A percentile compares a stretch with the other conserved stretches of the same genome.
phyloP scores from a whole-genome alignment of 2,329 filamentous ascomycete genomes.

The Fusarium albosuccineum region DNA sequence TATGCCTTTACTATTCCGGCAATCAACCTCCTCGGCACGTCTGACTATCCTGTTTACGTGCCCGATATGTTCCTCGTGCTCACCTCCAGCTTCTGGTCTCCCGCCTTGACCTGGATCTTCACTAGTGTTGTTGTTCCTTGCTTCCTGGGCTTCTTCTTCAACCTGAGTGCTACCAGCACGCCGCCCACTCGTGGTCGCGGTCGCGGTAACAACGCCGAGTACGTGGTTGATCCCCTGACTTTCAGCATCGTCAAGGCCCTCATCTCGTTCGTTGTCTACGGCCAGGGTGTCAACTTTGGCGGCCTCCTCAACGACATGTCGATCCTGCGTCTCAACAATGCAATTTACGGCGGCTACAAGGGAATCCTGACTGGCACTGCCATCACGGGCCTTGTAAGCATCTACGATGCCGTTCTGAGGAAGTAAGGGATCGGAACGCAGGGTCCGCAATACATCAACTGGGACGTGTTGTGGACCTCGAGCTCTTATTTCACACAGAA shows the following conservation, averaged over 20 bases:
- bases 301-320: slow-evolving; percentile 72
- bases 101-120: slow-evolving; percentile 79
- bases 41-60: slow-evolving; percentile 73
- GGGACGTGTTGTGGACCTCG: neutral
- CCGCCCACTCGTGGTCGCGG: slow-evolving; percentile 58
- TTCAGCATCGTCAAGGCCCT: slow-evolving; percentile 93
- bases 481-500: slow-evolving; percentile 1
- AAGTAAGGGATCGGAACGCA: slow-evolving; percentile 62
- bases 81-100: slow-evolving; percentile 85
- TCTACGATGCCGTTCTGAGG: slow-evolving; percentile 83
- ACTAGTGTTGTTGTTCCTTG: slow-evolving; percentile 80
- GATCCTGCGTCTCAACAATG: slow-evolving; percentile 72
- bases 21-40: slow-evolving; percentile 65
- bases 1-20: slow-evolving; percentile 81
- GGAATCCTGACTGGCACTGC: slow-evolving; percentile 76
- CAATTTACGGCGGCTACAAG: slow-evolving; percentile 79
- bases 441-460: neutral
- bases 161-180: slow-evolving; percentile 73
- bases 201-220: slow-evolving; percentile 58
- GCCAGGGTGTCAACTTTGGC: slow-evolving; percentile 72
- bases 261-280: slow-evolving; percentile 84
- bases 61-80: slow-evolving; percentile 87
- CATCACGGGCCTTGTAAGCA: slow-evolving; percentile 75
- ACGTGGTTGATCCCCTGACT: slow-evolving; percentile 83
- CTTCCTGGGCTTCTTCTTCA: slow-evolving; percentile 88